Base-by-base conservation (phyloP, 371 early-diverging fungal species). In the Mucor circinelloides region DNA sequence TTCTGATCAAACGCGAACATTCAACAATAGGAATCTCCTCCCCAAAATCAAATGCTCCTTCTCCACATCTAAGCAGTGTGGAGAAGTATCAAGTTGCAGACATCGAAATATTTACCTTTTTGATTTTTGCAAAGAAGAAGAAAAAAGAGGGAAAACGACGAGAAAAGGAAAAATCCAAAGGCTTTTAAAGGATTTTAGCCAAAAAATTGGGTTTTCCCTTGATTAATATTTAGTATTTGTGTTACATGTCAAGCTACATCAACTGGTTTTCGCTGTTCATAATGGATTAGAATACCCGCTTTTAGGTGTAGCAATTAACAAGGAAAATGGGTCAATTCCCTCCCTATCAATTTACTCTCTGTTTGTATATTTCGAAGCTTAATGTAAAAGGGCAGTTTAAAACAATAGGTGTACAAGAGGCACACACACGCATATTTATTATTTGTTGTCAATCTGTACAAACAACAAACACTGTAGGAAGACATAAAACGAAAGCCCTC, bases 221-320 rank as follows among this genome's bases (percentile, higher is more conserved):
- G 46, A 46, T 52, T 25, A 15, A 55, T 66, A 23, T 56, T 36
- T 40, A 40, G 40, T 40, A 40, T 21, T 62, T 61, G 68, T 67
- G 62, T 31, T 32, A 61, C 68, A 67, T 67, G 62, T 67, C 68
- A 62, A 67, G 17, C 40, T 19, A 17, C 34, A 46, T 46, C 31
- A 60, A 66, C 54, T 66, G 59, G 67, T 52, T 44, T 67, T 48
- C 50, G 62, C 63, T 36, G 28, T 54, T 63, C 17, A 56, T 56
- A 52, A 52, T 52, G 23, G 13, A 52, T 27, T 23, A 52, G 52
- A 27, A 52, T 21, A 27, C 27, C 52, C 52, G 52, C 52, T 52
- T 52, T 52, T 52, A 52, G 52, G 52, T 27, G 27, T 52, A 52
- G 52, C 52, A 52, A 52, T 52, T 52, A 27, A 27, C 13, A 27